These are phyloP conservation scores for Coffea eugenioides DNA, from an alignment of 257 asterid species.

Conservation along the genomic window DNA sequence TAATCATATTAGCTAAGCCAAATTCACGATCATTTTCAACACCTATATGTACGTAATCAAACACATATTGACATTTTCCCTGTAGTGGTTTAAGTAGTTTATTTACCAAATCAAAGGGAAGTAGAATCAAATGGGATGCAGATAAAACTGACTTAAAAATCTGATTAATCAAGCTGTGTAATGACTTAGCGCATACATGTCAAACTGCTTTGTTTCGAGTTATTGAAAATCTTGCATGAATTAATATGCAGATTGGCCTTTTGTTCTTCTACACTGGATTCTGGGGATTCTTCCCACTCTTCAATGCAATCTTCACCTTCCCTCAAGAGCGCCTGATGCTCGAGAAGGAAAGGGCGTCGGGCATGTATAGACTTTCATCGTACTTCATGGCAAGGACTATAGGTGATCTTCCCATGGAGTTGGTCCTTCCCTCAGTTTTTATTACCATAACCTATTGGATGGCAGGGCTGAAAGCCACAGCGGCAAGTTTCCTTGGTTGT, in stretches of 20 bases:
- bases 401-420: constrained; percentile 78
- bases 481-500: constrained; percentile 44
- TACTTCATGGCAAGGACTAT: constrained; percentile 72
- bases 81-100: neutral
- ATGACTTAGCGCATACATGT: neutral
- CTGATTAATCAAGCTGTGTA: neutral
- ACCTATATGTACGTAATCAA: too few species aligned
- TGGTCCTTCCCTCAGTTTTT: constrained; percentile 70
- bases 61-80: neutral
- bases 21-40: neutral
- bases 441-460: constrained; percentile 65
- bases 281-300: constrained; percentile 85
- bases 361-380: constrained; percentile 79
- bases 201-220: too few species aligned
- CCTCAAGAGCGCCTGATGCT: constrained; percentile 72
- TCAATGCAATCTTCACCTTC: constrained; percentile 74
- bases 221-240: neutral
- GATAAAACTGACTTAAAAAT: neutral
- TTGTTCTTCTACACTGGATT: constrained; percentile 55
- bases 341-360: constrained; percentile 68
- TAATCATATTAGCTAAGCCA: neutral
- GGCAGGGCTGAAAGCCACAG: constrained; percentile 58
- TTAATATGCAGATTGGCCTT: constrained; percentile 54
- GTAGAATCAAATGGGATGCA: too few species aligned
- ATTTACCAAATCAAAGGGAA: neutral